phyloP scores from a whole-genome alignment of 441 rosid genomes.

The Theobroma grandiflorum region DNA sequence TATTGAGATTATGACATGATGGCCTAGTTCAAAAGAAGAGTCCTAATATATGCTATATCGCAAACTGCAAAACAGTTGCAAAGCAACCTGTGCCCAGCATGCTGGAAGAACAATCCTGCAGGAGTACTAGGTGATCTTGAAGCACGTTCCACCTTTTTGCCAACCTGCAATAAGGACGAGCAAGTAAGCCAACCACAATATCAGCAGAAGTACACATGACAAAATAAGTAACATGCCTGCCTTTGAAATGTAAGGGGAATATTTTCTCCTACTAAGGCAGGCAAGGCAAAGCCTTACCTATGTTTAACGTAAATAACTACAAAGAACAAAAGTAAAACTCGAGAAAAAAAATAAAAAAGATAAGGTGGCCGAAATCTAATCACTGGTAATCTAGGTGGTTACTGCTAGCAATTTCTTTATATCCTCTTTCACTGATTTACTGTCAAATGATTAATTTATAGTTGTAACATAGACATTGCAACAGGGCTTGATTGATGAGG shows the following conservation, averaged over 20 bases:
- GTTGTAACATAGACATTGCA: not conserved
- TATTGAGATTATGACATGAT: not conserved
- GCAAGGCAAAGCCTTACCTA: not conserved
- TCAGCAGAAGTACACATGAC: not conserved
- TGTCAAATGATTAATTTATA: not conserved
- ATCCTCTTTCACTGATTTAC: not conserved
- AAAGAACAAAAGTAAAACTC: not conserved
- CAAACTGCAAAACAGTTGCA: not conserved
- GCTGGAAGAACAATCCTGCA: slow-evolving; percentile 96
- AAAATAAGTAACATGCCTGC: not conserved
- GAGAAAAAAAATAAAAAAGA: not conserved
- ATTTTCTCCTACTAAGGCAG: not conserved
- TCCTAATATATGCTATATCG: slow-evolving; percentile 3
- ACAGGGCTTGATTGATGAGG: not conserved
- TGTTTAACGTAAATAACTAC: slow-evolving; percentile 9
- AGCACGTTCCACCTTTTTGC: slow-evolving; percentile 70
- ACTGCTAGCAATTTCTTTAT: not conserved
- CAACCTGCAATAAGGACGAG: slow-evolving; percentile 54
- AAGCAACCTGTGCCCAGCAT: slow-evolving; percentile 99
- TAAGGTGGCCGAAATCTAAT: not conserved
- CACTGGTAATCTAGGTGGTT: not conserved
- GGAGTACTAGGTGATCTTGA: slow-evolving; percentile 64
- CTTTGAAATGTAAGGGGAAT: not conserved
- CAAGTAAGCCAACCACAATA: not conserved
- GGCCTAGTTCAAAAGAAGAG: not conserved